phyloP scores from a whole-genome alignment of 2,329 filamentous ascomycete species.

The Pseudocercospora fuligena region DNA sequence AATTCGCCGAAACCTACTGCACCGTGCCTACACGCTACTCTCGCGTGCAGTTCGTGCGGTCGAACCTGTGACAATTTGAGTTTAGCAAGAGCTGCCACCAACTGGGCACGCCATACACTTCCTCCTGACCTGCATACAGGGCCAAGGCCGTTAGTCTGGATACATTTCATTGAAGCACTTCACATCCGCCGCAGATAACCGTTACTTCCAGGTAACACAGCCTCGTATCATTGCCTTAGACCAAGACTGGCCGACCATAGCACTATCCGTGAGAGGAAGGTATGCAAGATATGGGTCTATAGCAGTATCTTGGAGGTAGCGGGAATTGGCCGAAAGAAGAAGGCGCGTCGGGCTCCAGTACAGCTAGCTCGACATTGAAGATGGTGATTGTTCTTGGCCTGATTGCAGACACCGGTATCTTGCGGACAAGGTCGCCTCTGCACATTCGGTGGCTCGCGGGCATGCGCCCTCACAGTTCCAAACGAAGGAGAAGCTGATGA shows the following conservation, averaged over 20 bases:
- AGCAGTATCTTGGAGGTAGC: not conserved
- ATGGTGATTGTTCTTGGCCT: not conserved
- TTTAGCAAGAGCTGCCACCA: not conserved
- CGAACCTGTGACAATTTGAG: not conserved
- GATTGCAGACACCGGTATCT: too few relatives aligned
- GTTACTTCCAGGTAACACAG: not conserved
- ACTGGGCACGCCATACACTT: not conserved
- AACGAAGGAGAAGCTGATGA: too few relatives aligned
- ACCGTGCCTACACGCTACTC: not conserved
- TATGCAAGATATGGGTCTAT: not conserved
- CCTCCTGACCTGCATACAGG: not conserved
- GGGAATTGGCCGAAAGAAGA: not conserved
- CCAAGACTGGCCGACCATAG: not conserved
- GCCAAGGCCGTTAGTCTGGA: not conserved
- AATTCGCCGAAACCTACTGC: not conserved
- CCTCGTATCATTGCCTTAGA: not conserved
- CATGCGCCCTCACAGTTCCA: too few relatives aligned
- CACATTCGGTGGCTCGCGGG: too few relatives aligned
- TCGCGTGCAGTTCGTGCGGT: not conserved
- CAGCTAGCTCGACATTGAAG: not conserved
- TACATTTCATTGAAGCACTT: not conserved
- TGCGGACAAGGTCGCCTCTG: too few relatives aligned
- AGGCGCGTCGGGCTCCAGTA: not conserved
- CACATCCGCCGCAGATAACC: not conserved
- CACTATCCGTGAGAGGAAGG: slow-evolving; percentile 3